Conservation (phyloP, 2,329 filamentous ascomycete genomes). For the Dendrostoma leiphaemia region DNA sequence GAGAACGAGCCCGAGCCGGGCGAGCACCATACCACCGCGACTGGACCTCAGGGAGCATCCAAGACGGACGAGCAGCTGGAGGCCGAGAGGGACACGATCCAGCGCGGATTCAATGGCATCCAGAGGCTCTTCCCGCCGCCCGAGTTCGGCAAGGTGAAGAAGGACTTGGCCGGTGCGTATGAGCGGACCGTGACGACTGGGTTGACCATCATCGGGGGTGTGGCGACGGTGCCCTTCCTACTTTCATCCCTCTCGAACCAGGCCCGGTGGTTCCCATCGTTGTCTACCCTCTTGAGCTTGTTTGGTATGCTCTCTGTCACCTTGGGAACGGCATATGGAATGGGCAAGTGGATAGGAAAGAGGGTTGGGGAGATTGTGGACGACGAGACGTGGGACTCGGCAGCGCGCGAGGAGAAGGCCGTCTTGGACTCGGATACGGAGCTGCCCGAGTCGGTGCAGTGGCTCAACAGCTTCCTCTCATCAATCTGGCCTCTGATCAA, state of each 20-base stretch:
- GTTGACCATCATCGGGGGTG: slow-evolving; percentile 31
- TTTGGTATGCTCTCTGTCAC: slow-evolving; percentile 33
- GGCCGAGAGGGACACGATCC: slow-evolving; percentile 33
- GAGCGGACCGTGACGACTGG: slow-evolving; percentile 35
- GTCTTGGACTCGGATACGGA: slow-evolving; percentile 39
- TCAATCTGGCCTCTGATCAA: slow-evolving; percentile 75
- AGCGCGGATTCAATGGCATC: slow-evolving; percentile 40
- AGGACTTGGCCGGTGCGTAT: slow-evolving; percentile 30
- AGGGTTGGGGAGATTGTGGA: slow-evolving; percentile 63
- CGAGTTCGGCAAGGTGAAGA: slow-evolving; percentile 40
- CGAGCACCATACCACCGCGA: slow-evolving; percentile 34
- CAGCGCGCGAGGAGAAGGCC: slow-evolving; percentile 50
- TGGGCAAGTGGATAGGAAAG: slow-evolving; percentile 60
- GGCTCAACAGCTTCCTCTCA: slow-evolving; percentile 68
- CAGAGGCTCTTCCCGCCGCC: slow-evolving; percentile 46
- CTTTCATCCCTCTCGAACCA: slow-evolving; percentile 8
- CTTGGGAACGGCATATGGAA: slow-evolving; percentile 28
- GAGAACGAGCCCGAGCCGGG: slow-evolving; percentile 35
- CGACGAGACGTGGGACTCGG: slow-evolving; percentile 68
- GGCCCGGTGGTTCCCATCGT: slow-evolving; percentile 4
- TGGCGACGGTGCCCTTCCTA: slow-evolving; percentile 24
- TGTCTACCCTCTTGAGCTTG: slow-evolving; percentile 27
- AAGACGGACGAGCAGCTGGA: slow-evolving; percentile 39
- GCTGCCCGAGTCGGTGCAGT: slow-evolving; percentile 65
- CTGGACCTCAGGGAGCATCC: slow-evolving; percentile 34